Evolutionary conservation across 129 eudicot genomes (phyloP).

Genomic region (Helianthus annuus): HanXRQr2.0-SUNRISE NC_035449.2:137865237-137865736

Average conservation of each 20-base stretch:
- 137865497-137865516: neutral
- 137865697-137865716: no score
- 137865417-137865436: neutral
- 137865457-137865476: neutral
- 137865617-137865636: no score
- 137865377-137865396: neutral
- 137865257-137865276: conserved; percentile 80
- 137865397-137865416: neutral
- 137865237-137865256: conserved; percentile 67
- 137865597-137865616: no score
- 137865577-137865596: neutral
- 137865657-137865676: no score
- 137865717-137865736: no score
- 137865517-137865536: neutral
- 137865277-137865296: conserved; percentile 53
- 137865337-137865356: neutral
- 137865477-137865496: neutral
- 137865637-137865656: no score
- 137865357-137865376: neutral
- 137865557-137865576: neutral
- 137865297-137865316: conserved; percentile 57
- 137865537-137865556: neutral
- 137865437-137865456: neutral
- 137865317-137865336: conserved; percentile 65
- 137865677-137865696: no score